Evolutionary conservation across 305 asterid species (phyloP).

Genomic region (Solanum hybrid): DNA sequence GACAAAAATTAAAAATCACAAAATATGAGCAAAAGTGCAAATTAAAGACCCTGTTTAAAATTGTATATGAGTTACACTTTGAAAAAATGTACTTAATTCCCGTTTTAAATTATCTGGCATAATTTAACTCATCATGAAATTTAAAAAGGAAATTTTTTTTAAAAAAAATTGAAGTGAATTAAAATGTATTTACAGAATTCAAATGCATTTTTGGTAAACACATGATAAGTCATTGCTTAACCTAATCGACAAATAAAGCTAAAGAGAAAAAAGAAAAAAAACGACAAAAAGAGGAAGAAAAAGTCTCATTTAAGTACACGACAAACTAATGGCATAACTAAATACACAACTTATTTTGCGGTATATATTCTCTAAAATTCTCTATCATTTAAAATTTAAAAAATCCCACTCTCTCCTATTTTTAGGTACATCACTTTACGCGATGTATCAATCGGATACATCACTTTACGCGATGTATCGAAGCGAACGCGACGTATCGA

Average conservation of each 20-base stretch:
- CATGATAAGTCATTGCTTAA: neutral
- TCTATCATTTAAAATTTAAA: too few species aligned
- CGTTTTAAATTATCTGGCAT: neutral
- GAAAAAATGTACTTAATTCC: neutral
- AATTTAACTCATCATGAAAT: neutral
- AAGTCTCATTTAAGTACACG: neutral
- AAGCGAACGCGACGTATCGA: too few species aligned
- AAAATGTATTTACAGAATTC: neutral
- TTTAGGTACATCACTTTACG: too few species aligned
- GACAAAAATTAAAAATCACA: neutral
- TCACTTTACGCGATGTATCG: too few species aligned
- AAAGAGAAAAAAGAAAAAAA: neutral
- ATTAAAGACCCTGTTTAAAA: neutral
- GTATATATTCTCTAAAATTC: too few species aligned
- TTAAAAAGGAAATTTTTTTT: rapidly evolving
- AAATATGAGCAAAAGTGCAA: neutral
- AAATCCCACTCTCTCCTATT: too few species aligned
- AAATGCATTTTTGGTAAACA: neutral
- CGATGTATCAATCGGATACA: too few species aligned
- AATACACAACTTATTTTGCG: too few species aligned
- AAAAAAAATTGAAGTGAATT: neutral
- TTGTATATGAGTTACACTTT: neutral
- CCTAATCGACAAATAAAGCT: neutral
- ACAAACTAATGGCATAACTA: neutral
- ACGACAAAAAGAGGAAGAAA: neutral